These are phyloP conservation scores for Onygenales sp. DNA, from an alignment of 2,329 filamentous ascomycete genomes.

Conservation along the genomic window DNA sequence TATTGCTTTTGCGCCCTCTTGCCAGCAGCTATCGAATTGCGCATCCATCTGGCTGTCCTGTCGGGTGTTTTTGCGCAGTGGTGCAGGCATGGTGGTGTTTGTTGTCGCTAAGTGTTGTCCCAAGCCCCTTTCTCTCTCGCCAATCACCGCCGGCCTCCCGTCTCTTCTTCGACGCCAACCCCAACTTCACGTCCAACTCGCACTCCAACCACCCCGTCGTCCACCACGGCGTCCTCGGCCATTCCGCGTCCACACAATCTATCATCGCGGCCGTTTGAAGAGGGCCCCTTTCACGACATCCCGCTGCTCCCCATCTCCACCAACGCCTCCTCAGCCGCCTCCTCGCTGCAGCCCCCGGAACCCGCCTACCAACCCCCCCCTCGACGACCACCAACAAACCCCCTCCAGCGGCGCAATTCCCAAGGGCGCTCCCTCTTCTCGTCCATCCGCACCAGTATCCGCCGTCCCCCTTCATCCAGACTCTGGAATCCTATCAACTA, in stretches of 20 bases:
- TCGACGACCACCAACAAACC: conserved; percentile 6
- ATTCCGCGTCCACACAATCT: conserved; percentile 15
- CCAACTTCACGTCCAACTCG: conserved; percentile 2
- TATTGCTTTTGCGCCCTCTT: neutral
- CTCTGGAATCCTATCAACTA: conserved; percentile 55
- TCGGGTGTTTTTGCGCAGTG: neutral
- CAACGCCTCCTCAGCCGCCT: conserved; percentile 9
- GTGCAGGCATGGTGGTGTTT: conserved; percentile 1
- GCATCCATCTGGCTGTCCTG: conserved; percentile 1
- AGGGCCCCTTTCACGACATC: conserved; percentile 16
- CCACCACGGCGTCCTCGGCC: conserved; percentile 21
- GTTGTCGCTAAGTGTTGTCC: conserved; percentile 8
- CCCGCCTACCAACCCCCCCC: conserved; percentile 12
- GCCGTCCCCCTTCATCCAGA: conserved; percentile 37
- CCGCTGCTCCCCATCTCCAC: conserved; percentile 12
- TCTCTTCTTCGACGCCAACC: conserved; percentile 2
- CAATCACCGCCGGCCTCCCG: conserved; percentile 14
- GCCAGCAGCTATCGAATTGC: neutral
- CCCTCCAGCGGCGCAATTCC: conserved; percentile 4
- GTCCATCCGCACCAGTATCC: conserved; percentile 14
- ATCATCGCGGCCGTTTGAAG: conserved; percentile 33
- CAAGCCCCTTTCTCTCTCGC: conserved; percentile 18
- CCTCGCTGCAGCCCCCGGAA: conserved; percentile 9
- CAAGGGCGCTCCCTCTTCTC: conserved; percentile 8
- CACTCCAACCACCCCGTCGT: conserved; percentile 3